Evolutionary conservation across 768 basidiomycete genomes (phyloP).

Genomic region (Boletellus ananas): DNA sequence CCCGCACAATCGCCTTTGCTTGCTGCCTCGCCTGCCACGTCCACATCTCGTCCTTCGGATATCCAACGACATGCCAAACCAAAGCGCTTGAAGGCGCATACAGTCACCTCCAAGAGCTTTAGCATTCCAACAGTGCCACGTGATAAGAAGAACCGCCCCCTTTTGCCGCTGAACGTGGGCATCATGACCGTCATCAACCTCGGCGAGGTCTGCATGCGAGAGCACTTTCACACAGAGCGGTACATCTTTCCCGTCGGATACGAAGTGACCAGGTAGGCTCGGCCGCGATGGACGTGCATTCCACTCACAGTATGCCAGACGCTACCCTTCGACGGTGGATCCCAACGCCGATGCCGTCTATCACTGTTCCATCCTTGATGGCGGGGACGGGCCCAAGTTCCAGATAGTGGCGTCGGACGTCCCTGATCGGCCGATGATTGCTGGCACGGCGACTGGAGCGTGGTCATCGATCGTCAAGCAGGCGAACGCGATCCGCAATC

Average conservation of each 20-base stretch:
- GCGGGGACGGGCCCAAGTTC: conserved; percentile 83
- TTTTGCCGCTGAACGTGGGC: conserved; percentile 77
- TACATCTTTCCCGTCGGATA: conserved; percentile 90
- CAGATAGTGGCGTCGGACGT: conserved; percentile 75
- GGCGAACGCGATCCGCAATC: conserved; percentile 75
- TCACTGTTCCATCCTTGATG: conserved; percentile 79
- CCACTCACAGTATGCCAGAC: conserved; percentile 38
- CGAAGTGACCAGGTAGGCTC: conserved; percentile 67
- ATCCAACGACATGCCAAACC: conserved; percentile 54
- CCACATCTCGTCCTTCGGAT: conserved; percentile 25
- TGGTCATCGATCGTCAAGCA: conserved; percentile 83
- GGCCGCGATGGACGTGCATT: not conserved
- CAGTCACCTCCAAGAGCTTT: conserved; percentile 71
- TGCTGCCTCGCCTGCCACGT: conserved; percentile 13
- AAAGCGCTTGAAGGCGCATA: conserved; percentile 77
- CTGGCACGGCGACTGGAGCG: conserved; percentile 85
- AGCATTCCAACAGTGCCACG: conserved; percentile 78
- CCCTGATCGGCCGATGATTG: conserved; percentile 67
- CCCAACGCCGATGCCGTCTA: conserved; percentile 67
- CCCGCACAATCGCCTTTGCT: conserved; percentile 22
- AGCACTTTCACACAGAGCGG: conserved; percentile 83
- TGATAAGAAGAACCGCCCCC: conserved; percentile 64
- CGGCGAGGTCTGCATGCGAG: conserved; percentile 74
- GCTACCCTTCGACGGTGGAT: conserved; percentile 75
- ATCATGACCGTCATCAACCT: conserved; percentile 80